A percentile compares a stretch with the other conserved stretches of the same genome.
phyloP scores from a whole-genome alignment of 2,329 filamentous ascomycete genomes.

The Diaporthe velutina region DNA sequence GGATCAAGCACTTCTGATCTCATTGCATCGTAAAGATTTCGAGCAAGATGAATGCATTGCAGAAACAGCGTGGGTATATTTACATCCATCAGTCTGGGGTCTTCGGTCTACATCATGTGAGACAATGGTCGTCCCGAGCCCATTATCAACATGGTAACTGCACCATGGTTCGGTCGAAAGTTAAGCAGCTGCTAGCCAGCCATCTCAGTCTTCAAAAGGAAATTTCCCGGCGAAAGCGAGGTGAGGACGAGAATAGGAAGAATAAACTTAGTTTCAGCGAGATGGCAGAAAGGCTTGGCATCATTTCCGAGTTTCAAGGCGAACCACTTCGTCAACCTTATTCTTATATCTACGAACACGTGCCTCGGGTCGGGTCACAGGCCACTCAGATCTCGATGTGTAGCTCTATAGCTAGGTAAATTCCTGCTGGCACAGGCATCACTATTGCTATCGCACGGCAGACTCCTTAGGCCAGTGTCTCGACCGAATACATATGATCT shows the following conservation, averaged over 20 bases:
- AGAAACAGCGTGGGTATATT: not conserved
- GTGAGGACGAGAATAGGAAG: not conserved
- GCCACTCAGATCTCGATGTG: not conserved
- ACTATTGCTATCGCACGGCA: not conserved
- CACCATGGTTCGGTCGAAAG: not conserved
- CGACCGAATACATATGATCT: not conserved
- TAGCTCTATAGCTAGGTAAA: not conserved
- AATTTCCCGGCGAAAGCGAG: not conserved
- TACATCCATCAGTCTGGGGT: not conserved
- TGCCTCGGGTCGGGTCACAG: not conserved
- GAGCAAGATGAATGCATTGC: not conserved
- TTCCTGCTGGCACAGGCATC: not conserved
- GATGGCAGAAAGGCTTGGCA: not conserved
- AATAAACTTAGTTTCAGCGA: not conserved
- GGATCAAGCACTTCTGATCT: not conserved
- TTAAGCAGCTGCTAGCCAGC: not conserved
- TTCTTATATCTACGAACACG: not conserved
- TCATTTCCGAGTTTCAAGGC: not conserved
- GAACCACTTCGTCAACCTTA: not conserved
- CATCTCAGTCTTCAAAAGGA: not conserved
- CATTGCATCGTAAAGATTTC: not conserved
- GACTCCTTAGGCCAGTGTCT: not conserved
- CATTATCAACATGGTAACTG: not conserved
- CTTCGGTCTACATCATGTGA: rapidly evolving
- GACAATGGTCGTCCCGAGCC: not conserved